phyloP scores from a whole-genome alignment of 345 rosid genomes.

The Eucalyptus virginea region DNA sequence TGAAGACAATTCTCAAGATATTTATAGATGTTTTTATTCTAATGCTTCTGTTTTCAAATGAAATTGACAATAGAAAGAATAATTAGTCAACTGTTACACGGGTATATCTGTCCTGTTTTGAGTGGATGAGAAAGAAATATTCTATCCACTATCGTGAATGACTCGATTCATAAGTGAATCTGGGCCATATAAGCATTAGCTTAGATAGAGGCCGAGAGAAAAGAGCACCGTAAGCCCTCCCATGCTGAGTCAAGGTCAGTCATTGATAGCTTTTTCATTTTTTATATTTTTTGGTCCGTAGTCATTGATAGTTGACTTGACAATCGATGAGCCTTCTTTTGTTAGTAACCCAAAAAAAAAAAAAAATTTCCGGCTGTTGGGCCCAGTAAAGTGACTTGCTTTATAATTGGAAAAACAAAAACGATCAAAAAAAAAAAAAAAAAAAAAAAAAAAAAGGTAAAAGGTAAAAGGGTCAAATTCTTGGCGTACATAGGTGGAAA shows the following conservation, averaged over 20 bases:
- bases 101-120: accelerated
- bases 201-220: background rate
- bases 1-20: background rate
- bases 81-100: accelerated
- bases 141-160: accelerated
- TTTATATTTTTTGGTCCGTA: no score
- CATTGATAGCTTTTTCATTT: background rate
- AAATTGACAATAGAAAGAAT: background rate
- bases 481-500: background rate
- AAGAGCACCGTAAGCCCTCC: background rate
- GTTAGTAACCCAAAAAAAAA: background rate
- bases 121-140: background rate
- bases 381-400: background rate
- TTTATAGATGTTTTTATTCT: background rate
- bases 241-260: background rate
- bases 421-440: no score
- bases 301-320: background rate
- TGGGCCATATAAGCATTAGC: background rate
- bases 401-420: no score
- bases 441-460: no score
- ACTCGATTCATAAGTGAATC: background rate
- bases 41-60: background rate
- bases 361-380: no score
- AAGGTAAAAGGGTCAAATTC: background rate
- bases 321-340: background rate